phyloP scores from a whole-genome alignment of 2,329 filamentous ascomycete species.

The Beauveria asiatica region DNA sequence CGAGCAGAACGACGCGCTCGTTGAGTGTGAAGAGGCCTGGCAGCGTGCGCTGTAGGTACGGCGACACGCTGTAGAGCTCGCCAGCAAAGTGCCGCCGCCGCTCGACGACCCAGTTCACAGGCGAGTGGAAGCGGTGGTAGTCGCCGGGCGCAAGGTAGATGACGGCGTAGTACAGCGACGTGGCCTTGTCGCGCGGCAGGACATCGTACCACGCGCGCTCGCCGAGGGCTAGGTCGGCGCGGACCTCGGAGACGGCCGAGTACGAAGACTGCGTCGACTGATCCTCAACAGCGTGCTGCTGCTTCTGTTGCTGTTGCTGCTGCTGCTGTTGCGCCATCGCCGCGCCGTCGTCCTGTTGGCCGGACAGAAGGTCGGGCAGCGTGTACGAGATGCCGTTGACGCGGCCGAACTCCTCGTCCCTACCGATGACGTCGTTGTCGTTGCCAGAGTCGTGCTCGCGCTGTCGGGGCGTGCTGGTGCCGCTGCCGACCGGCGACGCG shows the following conservation, averaged over 20 bases:
- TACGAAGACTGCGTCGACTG: conserved; percentile 58
- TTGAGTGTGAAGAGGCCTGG: conserved; percentile 95
- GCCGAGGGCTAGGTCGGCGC: conserved; percentile 70
- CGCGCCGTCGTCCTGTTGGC: conserved; percentile 37
- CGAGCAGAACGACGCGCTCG: conserved; percentile 87
- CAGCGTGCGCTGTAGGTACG: conserved; percentile 85
- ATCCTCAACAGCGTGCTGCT: conserved; percentile 47
- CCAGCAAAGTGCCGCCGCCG: conserved; percentile 94
- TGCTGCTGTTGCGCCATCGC: conserved; percentile 26
- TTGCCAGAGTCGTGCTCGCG: conserved; percentile 35
- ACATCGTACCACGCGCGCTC: conserved; percentile 63
- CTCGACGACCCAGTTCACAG: conserved; percentile 90
- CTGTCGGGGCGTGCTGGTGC: conserved; percentile 17
- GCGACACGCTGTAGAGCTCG: conserved; percentile 89
- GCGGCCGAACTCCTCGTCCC: conserved; percentile 85
- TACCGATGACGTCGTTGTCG: conserved; percentile 59
- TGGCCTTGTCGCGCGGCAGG: conserved; percentile 53
- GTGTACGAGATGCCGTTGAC: conserved; percentile 96
- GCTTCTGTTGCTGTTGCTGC: not conserved
- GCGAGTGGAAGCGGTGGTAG: conserved; percentile 97
- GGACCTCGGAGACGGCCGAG: conserved; percentile 73
- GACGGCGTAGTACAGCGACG: conserved; percentile 83
- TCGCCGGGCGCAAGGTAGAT: conserved; percentile 95
- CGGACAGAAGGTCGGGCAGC: conserved; percentile 77
- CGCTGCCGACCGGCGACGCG: conserved; percentile 15